Evolutionary conservation across 2,329 filamentous ascomycete genomes (phyloP), one percentile per base, ranked within the genome.

Genomic region (Colletotrichum somersetense): DNA sequence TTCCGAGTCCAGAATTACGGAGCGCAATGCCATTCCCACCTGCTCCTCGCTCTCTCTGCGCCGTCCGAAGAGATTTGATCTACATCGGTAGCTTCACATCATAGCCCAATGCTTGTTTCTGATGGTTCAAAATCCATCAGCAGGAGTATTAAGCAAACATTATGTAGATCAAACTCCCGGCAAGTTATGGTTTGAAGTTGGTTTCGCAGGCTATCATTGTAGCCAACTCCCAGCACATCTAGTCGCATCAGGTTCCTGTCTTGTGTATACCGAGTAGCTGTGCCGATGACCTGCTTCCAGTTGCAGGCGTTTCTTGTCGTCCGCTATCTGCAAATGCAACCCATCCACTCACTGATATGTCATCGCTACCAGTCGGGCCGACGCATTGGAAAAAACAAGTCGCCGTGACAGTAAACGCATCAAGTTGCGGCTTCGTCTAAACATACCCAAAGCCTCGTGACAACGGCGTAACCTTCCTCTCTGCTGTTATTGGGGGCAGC

Each of bases 401-500:
- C 33, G 46, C 33, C 61, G n/a, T 42, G 23, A 63, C 46, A 30
- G 46, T 18, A 63, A 52, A 42, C 35, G 44, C 46, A 40, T 42
- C 33, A 62, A 26, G 20, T 52, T 18, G 16, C 12, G 8, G 35
- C 46, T 42, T 62, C 46, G n/a, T 33, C 40, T n/a, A 33, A n/a
- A 30, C n/a, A 63, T 20, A 4, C 5, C 20, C 14, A 35, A 48
- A 10, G 16, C n/a, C 38, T 26, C 30, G 6, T 38, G 12, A 52
- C 46, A 33, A 11, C 40, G 42, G 42, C 26, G 14, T 18, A 61
- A 11, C 11, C 44, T 40, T 35, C 30, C 30, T 26, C 10, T 16
- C 42, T 20, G 18, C n/a, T 26, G 42, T 44, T 26, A 7, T 48
- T 35, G 40, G 14, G 12, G 18, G 5, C n/a, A 6, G 26, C 35